These are phyloP conservation scores for Quercus variabilis DNA, from an alignment of 306 rosid genomes.

Conservation along the genomic window DNA sequence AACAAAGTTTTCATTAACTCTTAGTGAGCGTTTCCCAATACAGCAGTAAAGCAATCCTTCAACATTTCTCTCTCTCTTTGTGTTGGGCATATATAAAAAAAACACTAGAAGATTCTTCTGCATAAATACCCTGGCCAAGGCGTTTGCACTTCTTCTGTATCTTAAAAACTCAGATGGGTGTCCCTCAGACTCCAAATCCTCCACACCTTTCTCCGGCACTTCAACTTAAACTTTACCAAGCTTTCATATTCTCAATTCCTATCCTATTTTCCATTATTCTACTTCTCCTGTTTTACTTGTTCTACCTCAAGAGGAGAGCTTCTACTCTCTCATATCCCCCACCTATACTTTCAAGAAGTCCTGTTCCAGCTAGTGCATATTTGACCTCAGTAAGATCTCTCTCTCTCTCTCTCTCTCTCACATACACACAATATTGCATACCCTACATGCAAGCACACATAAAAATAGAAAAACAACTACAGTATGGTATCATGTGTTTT, in stretches of 20 bases:
- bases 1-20: constrained; percentile 7
- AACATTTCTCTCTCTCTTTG: not conserved
- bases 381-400: constrained; percentile 43
- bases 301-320: constrained; percentile 87
- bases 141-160: not conserved
- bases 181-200: constrained; percentile 50
- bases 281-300: constrained; percentile 70
- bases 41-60: constrained; percentile 22
- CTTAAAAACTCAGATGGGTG: constrained; percentile 35
- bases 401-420: not conserved
- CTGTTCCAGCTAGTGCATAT: constrained; percentile 31
- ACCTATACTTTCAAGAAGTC: constrained; percentile 32
- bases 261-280: constrained; percentile 80
- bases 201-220: constrained; percentile 67
- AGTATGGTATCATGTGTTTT: not conserved
- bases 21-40: constrained; percentile 23
- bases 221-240: constrained; percentile 83
- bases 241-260: constrained; percentile 90
- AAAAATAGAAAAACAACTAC: not conserved
- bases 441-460: not conserved
- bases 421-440: not conserved
- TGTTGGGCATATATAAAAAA: too few species aligned
- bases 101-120: not conserved
- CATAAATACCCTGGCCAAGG: not conserved
- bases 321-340: constrained; percentile 50